Percentiles rank a stretch among this genome's conserved stretches.
These are phyloP conservation scores for Allium sativum DNA, from an alignment of 106 monocot genomes.

Conservation along the genomic window DNA sequence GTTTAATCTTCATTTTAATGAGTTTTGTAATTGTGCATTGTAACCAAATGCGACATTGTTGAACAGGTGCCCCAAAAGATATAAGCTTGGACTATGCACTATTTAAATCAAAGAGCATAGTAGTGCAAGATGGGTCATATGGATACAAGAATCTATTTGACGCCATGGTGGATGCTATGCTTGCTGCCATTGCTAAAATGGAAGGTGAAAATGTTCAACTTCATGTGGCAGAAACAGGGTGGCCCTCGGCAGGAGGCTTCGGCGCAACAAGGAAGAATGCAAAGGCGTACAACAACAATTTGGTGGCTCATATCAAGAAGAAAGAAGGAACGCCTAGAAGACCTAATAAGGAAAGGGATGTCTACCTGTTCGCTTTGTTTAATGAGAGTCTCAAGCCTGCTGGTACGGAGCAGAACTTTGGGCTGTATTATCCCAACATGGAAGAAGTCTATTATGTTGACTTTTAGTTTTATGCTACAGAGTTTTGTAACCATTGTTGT, in stretches of 20 bases:
- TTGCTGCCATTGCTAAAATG: slow-evolving; percentile 20
- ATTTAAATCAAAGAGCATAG: background rate
- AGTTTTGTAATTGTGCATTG: too few relatives aligned
- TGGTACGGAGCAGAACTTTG: slow-evolving; percentile 15
- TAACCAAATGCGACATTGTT: background rate
- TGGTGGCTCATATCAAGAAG: slow-evolving; percentile 4
- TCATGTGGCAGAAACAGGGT: slow-evolving; percentile 14
- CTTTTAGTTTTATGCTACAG: too few relatives aligned
- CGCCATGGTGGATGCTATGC: slow-evolving; percentile 19
- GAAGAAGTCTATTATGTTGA: slow-evolving; percentile 2
- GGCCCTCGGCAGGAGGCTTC: slow-evolving; percentile 26
- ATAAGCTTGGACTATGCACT: slow-evolving; percentile 4
- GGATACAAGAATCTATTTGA: slow-evolving; percentile 22
- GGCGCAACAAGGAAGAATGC: slow-evolving; percentile 13
- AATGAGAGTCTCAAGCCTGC: slow-evolving; percentile 12
- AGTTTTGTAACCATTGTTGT: too few relatives aligned
- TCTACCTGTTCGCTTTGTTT: slow-evolving; percentile 18
- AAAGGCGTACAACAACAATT: slow-evolving; percentile 14
- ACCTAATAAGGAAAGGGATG: slow-evolving; percentile 4
- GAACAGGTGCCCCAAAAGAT: background rate
- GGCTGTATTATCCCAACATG: slow-evolving; percentile 3
- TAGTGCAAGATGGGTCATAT: slow-evolving; percentile 8
- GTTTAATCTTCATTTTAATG: background rate
- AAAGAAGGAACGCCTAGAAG: slow-evolving; percentile 8
- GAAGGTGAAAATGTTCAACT: slow-evolving; percentile 2